Base-by-base conservation (phyloP, 345 rosid genomes). In the Triadica sebifera region DNA sequence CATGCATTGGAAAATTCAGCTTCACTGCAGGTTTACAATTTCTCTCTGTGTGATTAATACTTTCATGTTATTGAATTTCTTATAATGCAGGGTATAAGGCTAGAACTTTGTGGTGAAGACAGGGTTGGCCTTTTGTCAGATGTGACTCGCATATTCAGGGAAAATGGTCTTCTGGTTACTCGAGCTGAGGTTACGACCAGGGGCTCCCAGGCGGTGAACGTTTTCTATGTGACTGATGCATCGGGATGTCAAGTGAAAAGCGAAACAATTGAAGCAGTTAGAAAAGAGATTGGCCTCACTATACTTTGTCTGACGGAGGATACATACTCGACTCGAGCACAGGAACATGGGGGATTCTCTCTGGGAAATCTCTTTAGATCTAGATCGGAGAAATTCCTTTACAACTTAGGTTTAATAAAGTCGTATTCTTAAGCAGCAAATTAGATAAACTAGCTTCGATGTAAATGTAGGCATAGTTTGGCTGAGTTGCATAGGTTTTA, bases 81-180 rank as follows among this genome's bases (percentile, higher is more conserved):
- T 53, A 70, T 39, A 10, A 20, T 70, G 69, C 88, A 95, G 98
- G 98, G 99, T 22, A 82, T 95, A 71, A 88, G 89, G 73, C 87
- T 93, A 73, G 96, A 95, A 70, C 84, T 95, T 64, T 87, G 91
- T 67, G 79, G 91, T 20, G 92, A 90, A 51, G 99, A 95, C 80
- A 77, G 97, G 71, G 86, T 81, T 8, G 98, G 99, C 71, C 95
- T 95, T 39, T 81, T 95, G 58, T 91, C 99, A 0, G 98, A 95
- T 46, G 97, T 88, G 59, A 95, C 99, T 37, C 91, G 99, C 68
- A 95, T 93, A 77, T 93, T 95, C 70, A 78, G 98, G 82, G 98
- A 95, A 78, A 91, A 95, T 46, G 93, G 98, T 70, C 90, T 93
- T 19, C 82, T 96, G 1, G 96, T 93, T 39, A 86, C 90, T 58